Base-by-base conservation (phyloP, 352 stramenopile species). In the Discostella stelligera region DNA sequence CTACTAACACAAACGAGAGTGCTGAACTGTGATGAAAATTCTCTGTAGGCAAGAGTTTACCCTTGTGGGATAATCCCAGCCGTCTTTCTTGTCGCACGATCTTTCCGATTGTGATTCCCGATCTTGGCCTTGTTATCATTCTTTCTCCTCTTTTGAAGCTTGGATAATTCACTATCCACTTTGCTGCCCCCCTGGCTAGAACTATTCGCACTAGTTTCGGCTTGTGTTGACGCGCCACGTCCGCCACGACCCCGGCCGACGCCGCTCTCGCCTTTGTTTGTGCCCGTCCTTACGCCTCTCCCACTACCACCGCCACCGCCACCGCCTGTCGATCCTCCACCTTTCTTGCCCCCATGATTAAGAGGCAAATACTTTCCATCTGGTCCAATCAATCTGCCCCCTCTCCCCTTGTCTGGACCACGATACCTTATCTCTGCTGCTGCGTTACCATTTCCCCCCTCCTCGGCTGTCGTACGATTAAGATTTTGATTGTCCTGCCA, bases 321-420 rank as follows among this genome's bases (percentile, higher is more conserved):
- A n/a, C 3, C 14, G 27, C 32, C 46, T 16, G 48, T 49, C 16
- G n/a, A 46, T 10, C 55, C 54, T 58, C 44, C 52, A 18, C 39
- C 71, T 61, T 82, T 80, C 46, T 78, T 71, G 11, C 61, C 74
- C 50, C 74, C 79, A 7, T 71, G 78, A 49, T 84, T 77, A 23
- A 82, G 65, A 27, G 79, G 80, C 39, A 91, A 77, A 61, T 89
- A 83, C 68, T 83, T 90, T n/a, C 84, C 82, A 75, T 92, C 81
- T 7, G 84, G 67, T 44, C 85, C 87, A 68, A 92, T 82, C 20
- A 90, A 56, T 61, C 88, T 55, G 41, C 88, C 88, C 74, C 85
- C 87, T 56, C 87, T 91, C 11, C 83, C 82, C 62, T 94, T 94
- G 52, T 94, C 86, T 3, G 77, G 74, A 41, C 88, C 86, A 53